Base-by-base conservation (phyloP, 257 asterid species). In the Rhazya stricta region DNA sequence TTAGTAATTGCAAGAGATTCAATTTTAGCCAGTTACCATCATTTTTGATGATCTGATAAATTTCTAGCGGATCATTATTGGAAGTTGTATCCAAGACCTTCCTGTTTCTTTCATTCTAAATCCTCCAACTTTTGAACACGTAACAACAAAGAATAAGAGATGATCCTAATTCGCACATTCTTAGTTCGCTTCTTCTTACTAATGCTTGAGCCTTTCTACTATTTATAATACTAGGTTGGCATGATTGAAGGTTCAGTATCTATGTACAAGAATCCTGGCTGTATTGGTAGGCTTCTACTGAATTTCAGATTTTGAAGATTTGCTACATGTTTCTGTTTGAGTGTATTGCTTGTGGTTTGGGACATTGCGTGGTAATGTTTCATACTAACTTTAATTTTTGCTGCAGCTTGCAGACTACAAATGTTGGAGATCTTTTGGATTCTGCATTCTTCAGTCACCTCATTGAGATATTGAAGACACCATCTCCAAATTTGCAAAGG, bases 401-500 rank as follows among this genome's bases (percentile, higher is more conserved):
- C 74, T 81, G 74, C 94, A 90, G 97, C 76, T 46, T 46, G 63
- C 85, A 74, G 74, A 76, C 81, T 29, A 37, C 48, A 74, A 72
- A 73, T 67, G 80, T 45, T 63, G 83, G 45, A 74, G 88, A 84
- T 74, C 80, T 88, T 43, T 66, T 85, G 74, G 93, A 89, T 84
- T 82, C 86, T 37, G 65, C 73, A 56, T 85, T 91, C 79, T 76
- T 93, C 23, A 80, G 83, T 76, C 82, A 85, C 83, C 86, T 93
- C 21, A 86, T 87, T 81, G 86, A 86, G 57, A 85, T 88, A 76
- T 77, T 93, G 91, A 88, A 86, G 88, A 84, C 87, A 67, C 76
- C 90, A 27, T 74, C 77, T 73, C 85, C 95, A 7, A 85, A 82
- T 78, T 81, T 91, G 84, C 97, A 87, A 84, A 87, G 81, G 60